phyloP scores from a whole-genome alignment of 2,329 filamentous ascomycete genomes.

The Hypomyces perniciosus region DNA sequence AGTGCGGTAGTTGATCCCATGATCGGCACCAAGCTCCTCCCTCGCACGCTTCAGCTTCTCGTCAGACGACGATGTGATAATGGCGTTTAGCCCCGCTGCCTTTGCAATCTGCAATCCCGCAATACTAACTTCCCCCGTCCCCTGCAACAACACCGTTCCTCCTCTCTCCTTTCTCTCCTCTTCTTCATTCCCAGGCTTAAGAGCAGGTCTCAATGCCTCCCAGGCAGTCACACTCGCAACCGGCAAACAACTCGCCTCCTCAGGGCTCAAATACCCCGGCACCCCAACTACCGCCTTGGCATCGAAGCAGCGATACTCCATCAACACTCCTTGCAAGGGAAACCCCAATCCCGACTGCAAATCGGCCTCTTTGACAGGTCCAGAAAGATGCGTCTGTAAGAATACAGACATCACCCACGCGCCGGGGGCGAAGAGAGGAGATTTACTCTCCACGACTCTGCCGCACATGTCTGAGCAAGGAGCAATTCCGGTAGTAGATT shows the following conservation, averaged over 20 bases:
- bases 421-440: slow-evolving; percentile 42
- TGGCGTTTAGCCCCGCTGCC: slow-evolving; percentile 43
- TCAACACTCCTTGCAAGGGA: slow-evolving; percentile 52
- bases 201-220: slow-evolving; percentile 48
- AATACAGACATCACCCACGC: slow-evolving; percentile 65
- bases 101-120: slow-evolving; percentile 49
- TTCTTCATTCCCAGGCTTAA: background rate
- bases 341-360: slow-evolving; percentile 54
- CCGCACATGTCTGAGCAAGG: slow-evolving; percentile 69
- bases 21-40: slow-evolving; percentile 43
- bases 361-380: slow-evolving; percentile 51
- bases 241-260: slow-evolving; percentile 55
- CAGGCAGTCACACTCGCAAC: slow-evolving; percentile 59
- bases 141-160: slow-evolving; percentile 45
- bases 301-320: slow-evolving; percentile 55
- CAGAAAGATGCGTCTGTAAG: slow-evolving; percentile 49
- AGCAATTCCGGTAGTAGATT: slow-evolving; percentile 37
- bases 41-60: slow-evolving; percentile 42
- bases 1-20: slow-evolving; percentile 48
- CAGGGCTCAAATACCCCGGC: slow-evolving; percentile 51
- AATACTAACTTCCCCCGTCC: slow-evolving; percentile 49
- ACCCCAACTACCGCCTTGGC: slow-evolving; percentile 48
- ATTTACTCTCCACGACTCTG: slow-evolving; percentile 39
- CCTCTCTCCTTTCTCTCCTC: slow-evolving; percentile 20
- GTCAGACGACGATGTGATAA: slow-evolving; percentile 51